phyloP scores from a whole-genome alignment of 495 filamentous ascomycete genomes.

The Daldinia vernicosa region DNA sequence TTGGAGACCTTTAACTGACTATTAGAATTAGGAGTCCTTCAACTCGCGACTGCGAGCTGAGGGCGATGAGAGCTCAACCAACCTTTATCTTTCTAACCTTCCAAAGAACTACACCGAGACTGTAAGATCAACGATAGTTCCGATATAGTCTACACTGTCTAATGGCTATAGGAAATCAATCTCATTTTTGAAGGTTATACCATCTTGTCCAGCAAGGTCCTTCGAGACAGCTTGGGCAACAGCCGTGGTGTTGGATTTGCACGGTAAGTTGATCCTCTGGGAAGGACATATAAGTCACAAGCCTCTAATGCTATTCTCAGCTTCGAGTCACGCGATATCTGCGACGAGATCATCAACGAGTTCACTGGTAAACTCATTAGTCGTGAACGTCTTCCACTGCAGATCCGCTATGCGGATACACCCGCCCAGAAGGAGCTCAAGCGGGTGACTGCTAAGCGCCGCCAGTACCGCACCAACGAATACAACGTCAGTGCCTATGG shows the following conservation, averaged over 20 bases:
- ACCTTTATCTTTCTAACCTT: slow-evolving; percentile 96
- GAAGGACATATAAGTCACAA: not conserved
- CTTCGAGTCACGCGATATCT: slow-evolving; percentile 87
- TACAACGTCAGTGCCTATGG: slow-evolving; percentile 78
- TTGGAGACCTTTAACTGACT: not conserved
- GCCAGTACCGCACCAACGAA: slow-evolving; percentile 92
- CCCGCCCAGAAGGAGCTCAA: slow-evolving; percentile 96
- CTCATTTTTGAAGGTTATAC: slow-evolving; percentile 84
- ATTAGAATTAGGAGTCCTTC: slow-evolving; percentile 78
- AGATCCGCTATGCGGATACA: slow-evolving; percentile 96
- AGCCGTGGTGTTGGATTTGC: slow-evolving; percentile 98
- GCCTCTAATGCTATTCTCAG: slow-evolving; percentile 55
- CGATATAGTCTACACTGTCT: slow-evolving; percentile 19
- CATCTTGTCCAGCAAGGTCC: slow-evolving; percentile 90
- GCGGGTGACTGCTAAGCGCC: slow-evolving; percentile 88
- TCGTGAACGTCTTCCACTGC: slow-evolving; percentile 78
- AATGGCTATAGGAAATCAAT: slow-evolving; percentile 66
- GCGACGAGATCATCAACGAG: slow-evolving; percentile 82
- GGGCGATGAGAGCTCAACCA: slow-evolving; percentile 85
- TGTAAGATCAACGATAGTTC: slow-evolving; percentile 56
- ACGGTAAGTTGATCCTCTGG: slow-evolving; percentile 65
- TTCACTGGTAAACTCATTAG: slow-evolving; percentile 79
- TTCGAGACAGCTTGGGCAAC: slow-evolving; percentile 85
- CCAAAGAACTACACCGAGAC: slow-evolving; percentile 89
- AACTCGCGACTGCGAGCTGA: slow-evolving; percentile 94